phyloP scores from a whole-genome alignment of 2,329 filamentous ascomycete genomes.

The Waltergamsia citrina region DNA sequence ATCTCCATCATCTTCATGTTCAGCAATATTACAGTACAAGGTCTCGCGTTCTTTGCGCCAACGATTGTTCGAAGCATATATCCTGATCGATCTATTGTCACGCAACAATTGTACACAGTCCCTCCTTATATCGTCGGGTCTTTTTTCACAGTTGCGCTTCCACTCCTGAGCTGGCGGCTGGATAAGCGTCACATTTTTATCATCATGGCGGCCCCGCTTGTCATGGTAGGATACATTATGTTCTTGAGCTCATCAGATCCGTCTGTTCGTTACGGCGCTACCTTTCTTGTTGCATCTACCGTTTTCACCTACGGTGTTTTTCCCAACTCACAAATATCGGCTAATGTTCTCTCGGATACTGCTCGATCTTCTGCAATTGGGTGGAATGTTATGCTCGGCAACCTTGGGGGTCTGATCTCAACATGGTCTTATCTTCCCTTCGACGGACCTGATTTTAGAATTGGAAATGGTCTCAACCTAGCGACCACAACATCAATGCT shows the following conservation, averaged over 20 bases:
- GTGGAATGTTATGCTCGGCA: conserved; percentile 60
- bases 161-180: conserved; percentile 49
- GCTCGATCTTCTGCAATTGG: conserved; percentile 58
- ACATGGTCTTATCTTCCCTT: conserved; percentile 56
- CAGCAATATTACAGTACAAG: conserved; percentile 63
- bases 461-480: conserved; percentile 63
- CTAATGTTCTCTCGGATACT: conserved; percentile 64
- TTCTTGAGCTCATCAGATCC: conserved; percentile 48
- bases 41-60: conserved; percentile 59
- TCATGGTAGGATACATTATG: conserved; percentile 63
- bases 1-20: conserved; percentile 52
- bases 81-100: conserved; percentile 40
- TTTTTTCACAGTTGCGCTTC: conserved; percentile 55
- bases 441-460: conserved; percentile 57
- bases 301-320: conserved; percentile 56
- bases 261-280: conserved; percentile 57
- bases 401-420: conserved; percentile 58
- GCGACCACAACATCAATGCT: conserved; percentile 44
- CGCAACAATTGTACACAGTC: conserved; percentile 60
- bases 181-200: conserved; percentile 54
- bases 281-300: conserved; percentile 58
- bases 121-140: conserved; percentile 62
- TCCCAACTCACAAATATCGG: conserved; percentile 57
- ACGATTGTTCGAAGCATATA: conserved; percentile 64
- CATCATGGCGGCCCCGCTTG: conserved; percentile 47